A percentile compares a stretch with the other conserved stretches of the same genome.
These are phyloP conservation scores for Hordeum marinum DNA, from an alignment of 176 grass and related monocot species.

Conservation along the genomic window DNA sequence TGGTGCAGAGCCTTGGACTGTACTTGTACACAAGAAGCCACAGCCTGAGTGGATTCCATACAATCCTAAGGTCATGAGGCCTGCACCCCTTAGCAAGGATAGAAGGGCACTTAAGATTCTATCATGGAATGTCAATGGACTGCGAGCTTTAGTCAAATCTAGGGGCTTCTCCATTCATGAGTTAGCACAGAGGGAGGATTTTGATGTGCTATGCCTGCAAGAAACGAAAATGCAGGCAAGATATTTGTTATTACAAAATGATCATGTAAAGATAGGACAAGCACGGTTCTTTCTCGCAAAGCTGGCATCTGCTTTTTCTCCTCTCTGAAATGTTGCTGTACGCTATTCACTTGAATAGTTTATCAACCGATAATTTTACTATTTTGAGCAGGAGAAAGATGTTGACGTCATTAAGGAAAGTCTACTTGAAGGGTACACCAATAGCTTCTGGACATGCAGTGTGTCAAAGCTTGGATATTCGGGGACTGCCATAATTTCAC, in stretches of 20 bases:
- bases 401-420: slow-evolving; percentile 66
- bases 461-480: slow-evolving; percentile 94
- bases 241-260: not conserved
- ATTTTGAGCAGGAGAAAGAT: slow-evolving; percentile 85
- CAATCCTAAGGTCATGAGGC: slow-evolving; percentile 83
- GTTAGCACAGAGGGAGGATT: slow-evolving; percentile 85
- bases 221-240: slow-evolving; percentile 96
- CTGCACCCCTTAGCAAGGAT: slow-evolving; percentile 63
- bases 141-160: slow-evolving; percentile 77
- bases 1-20: slow-evolving; percentile 72
- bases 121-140: slow-evolving; percentile 97
- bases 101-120: slow-evolving; percentile 60
- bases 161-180: slow-evolving; percentile 67
- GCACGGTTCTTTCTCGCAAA: not conserved
- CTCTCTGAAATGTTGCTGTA: not conserved
- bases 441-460: slow-evolving; percentile 97
- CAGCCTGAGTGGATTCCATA: slow-evolving; percentile 78
- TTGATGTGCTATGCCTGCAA: slow-evolving; percentile 93
- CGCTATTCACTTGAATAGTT: not conserved
- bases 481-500: slow-evolving; percentile 92
- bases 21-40: slow-evolving; percentile 82
- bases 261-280: not conserved
- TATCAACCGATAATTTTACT: slow-evolving; percentile 2
- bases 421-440: slow-evolving; percentile 86
- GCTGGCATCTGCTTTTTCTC: not conserved